Percentiles rank a stretch among this genome's conserved stretches.
phyloP scores from a whole-genome alignment of 352 stramenopile species.

The Aphanomyces invadans region DNA sequence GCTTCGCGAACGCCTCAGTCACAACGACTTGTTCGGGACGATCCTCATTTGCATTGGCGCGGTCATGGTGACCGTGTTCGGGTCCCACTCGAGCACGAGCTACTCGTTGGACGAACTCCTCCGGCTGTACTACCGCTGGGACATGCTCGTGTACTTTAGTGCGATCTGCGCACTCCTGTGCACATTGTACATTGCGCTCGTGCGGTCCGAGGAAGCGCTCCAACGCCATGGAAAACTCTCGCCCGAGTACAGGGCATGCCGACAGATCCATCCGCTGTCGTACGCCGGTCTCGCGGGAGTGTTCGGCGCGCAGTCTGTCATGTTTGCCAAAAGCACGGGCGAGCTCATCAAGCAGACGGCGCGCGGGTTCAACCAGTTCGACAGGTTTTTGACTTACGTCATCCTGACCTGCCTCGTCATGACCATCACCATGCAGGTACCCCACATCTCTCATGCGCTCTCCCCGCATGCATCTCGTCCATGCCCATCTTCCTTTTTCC shows the following conservation, averaged over 20 bases:
- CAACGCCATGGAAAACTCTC: conserved; percentile 39
- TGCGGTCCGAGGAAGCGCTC: conserved; percentile 41
- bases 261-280: conserved; percentile 49
- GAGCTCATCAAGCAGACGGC: conserved; percentile 78
- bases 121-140: conserved; percentile 50
- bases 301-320: conserved; percentile 72
- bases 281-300: conserved; percentile 58
- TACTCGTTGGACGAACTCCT: conserved; percentile 74
- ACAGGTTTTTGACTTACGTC: conserved; percentile 57
- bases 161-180: conserved; percentile 30
- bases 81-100: conserved; percentile 58
- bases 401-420: conserved; percentile 71
- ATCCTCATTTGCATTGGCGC: conserved; percentile 58
- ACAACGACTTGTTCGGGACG: conserved; percentile 57
- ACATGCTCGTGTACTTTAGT: conserved; percentile 62
- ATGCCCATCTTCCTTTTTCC: too few relatives aligned
- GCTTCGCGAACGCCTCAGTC: conserved; percentile 62
- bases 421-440: conserved; percentile 73
- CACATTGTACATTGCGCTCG: conserved; percentile 35
- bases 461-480: too few relatives aligned
- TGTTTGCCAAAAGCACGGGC: conserved; percentile 74
- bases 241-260: conserved; percentile 45
- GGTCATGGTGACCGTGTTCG: conserved; percentile 65
- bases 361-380: conserved; percentile 67
- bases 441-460: background rate